Evolutionary conservation across 2,329 filamentous ascomycete genomes (phyloP).

Genomic region (Monosporascus sp.): DNA sequence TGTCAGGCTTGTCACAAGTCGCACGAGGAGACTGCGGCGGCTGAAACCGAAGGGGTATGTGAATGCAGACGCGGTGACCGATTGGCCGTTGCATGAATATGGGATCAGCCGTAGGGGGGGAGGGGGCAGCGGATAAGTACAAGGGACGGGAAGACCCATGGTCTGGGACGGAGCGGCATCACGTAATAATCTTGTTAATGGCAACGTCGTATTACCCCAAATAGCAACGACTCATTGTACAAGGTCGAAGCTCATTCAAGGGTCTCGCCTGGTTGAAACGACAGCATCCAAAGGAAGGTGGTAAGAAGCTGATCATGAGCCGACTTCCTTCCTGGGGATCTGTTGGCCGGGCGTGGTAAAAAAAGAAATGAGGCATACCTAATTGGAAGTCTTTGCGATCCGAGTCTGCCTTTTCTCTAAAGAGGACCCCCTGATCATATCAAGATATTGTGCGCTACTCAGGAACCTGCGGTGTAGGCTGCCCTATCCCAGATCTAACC

Average conservation of each 20-base stretch:
- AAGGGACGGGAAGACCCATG: not conserved
- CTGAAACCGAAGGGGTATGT: not conserved
- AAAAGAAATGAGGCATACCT: too few relatives aligned
- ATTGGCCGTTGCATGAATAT: not conserved
- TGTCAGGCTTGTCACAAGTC: not conserved
- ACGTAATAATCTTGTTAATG: too few relatives aligned
- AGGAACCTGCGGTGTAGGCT: too few relatives aligned
- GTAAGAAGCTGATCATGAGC: not conserved
- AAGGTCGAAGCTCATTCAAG: not conserved
- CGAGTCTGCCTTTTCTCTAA: too few relatives aligned
- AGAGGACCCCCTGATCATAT: too few relatives aligned
- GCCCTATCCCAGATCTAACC: too few relatives aligned
- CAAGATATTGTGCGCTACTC: too few relatives aligned
- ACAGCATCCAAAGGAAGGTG: not conserved
- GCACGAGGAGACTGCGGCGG: not conserved
- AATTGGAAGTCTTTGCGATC: too few relatives aligned
- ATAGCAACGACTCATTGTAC: not conserved
- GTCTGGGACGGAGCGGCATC: not conserved
- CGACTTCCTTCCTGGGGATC: too few relatives aligned
- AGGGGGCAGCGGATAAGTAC: not conserved
- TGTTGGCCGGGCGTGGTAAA: too few relatives aligned
- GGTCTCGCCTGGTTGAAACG: not conserved
- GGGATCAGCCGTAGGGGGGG: not conserved
- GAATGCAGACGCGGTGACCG: not conserved
- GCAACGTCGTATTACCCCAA: not conserved